Evolutionary conservation across 169 alveolate genomes (phyloP).

Genomic region (Amoebophrya sp.): DNA sequence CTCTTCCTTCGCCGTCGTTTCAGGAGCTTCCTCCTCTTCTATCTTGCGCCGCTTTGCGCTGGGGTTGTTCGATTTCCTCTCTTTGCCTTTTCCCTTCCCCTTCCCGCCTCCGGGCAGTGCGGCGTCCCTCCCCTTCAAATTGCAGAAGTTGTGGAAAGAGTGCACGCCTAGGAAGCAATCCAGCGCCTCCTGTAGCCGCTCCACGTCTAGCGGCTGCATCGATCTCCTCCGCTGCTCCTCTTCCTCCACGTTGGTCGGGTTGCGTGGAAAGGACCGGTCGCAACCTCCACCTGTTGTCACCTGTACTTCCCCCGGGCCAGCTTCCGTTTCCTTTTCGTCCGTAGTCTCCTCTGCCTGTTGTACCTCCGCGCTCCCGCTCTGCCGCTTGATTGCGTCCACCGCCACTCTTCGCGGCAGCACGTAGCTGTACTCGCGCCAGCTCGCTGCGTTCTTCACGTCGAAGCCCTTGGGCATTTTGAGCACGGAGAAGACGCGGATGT

Average conservation of each 20-base stretch:
- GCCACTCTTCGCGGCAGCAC: not conserved
- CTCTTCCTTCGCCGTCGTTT: too few relatives aligned
- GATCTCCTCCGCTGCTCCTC: not conserved
- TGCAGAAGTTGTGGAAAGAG: not conserved
- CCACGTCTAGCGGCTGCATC: not conserved
- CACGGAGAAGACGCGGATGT: not conserved
- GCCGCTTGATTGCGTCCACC: too few relatives aligned
- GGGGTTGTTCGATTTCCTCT: too few relatives aligned
- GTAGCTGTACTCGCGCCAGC: not conserved
- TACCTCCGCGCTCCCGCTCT: too few relatives aligned
- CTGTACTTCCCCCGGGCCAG: too few relatives aligned
- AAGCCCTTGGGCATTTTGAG: not conserved
- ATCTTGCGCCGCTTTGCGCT: too few relatives aligned
- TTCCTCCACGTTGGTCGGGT: not conserved
- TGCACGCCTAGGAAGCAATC: not conserved
- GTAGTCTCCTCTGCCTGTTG: too few relatives aligned
- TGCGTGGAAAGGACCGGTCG: not conserved
- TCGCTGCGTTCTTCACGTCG: not conserved
- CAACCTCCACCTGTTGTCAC: too few relatives aligned
- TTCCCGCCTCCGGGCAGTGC: not conserved
- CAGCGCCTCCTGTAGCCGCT: not conserved
- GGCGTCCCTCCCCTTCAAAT: not conserved
- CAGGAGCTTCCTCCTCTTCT: too few relatives aligned
- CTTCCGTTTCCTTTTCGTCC: too few relatives aligned
- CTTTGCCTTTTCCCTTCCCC: not conserved